These are phyloP conservation scores for Passalora sequoiae DNA, from an alignment of 2,329 filamentous ascomycete species.

Conservation along the genomic window DNA sequence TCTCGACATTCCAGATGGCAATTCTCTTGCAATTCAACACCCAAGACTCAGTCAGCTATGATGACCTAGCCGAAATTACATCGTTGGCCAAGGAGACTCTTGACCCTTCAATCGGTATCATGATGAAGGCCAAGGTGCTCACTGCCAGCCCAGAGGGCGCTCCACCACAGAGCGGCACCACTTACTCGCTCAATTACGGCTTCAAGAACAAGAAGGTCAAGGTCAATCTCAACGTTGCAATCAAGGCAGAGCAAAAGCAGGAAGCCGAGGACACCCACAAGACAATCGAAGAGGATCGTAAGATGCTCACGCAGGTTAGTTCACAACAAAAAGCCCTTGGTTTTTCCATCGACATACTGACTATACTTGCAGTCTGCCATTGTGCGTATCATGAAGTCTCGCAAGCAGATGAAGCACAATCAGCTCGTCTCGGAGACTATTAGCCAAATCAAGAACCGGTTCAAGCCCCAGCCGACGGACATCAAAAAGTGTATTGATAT, in stretches of 20 bases:
- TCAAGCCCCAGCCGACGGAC: slow-evolving; percentile 85
- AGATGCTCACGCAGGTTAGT: slow-evolving; percentile 83
- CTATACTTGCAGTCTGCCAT: slow-evolving; percentile 88
- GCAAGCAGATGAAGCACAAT: slow-evolving; percentile 97
- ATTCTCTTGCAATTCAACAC: slow-evolving; percentile 94
- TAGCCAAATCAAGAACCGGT: slow-evolving; percentile 86
- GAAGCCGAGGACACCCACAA: slow-evolving; percentile 98
- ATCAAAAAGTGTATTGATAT: slow-evolving; percentile 99
- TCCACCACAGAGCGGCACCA: slow-evolving; percentile 72
- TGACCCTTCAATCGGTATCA: slow-evolving; percentile 77
- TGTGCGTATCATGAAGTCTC: slow-evolving; percentile 98
- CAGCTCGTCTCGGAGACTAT: slow-evolving; percentile 94
- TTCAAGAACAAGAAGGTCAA: slow-evolving; percentile 99
- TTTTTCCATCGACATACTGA: slow-evolving; percentile 32
- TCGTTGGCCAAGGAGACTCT: slow-evolving; percentile 74
- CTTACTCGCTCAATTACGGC: slow-evolving; percentile 80
- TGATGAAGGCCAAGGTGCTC: slow-evolving; percentile 90
- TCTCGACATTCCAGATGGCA: slow-evolving; percentile 97
- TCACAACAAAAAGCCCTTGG: neutral
- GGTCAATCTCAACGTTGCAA: slow-evolving; percentile 89
- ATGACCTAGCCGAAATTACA: slow-evolving; percentile 79
- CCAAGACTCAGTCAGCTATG: slow-evolving; percentile 74
- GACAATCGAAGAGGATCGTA: slow-evolving; percentile 97
- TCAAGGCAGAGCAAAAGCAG: slow-evolving; percentile 93
- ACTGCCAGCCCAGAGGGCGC: slow-evolving; percentile 64